phyloP scores from a whole-genome alignment of 2,329 filamentous ascomycete genomes.

The Botryotinia narcissicola region DNA sequence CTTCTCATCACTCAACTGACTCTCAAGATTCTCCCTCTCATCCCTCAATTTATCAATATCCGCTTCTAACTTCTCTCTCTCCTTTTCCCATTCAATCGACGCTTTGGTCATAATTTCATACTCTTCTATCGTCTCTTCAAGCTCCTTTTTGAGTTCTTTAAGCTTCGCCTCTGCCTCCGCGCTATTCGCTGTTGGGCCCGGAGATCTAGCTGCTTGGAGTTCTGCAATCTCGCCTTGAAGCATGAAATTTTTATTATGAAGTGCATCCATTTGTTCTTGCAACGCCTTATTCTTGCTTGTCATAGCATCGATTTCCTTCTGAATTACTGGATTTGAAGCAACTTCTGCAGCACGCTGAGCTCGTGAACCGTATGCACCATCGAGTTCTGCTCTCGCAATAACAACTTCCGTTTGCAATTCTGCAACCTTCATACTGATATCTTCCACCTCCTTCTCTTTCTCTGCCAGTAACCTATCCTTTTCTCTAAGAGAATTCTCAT shows the following conservation, averaged over 20 bases:
- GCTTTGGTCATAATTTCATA: slow-evolving; percentile 69
- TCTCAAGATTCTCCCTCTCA: slow-evolving; percentile 61
- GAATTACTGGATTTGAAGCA: slow-evolving; percentile 55
- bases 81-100: slow-evolving; percentile 68
- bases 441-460: slow-evolving; percentile 50
- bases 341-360: slow-evolving; percentile 66
- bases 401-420: slow-evolving; percentile 75
- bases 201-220: slow-evolving; percentile 8
- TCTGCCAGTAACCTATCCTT: slow-evolving; percentile 35
- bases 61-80: slow-evolving; percentile 62
- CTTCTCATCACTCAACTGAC: slow-evolving; percentile 64
- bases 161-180: slow-evolving; percentile 40
- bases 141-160: slow-evolving; percentile 59
- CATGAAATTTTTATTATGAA: slow-evolving; percentile 23
- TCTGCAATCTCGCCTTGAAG: slow-evolving; percentile 20
- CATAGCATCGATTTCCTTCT: slow-evolving; percentile 58
- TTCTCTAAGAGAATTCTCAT: slow-evolving; percentile 27
- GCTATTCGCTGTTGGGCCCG: slow-evolving; percentile 4
- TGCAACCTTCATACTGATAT: slow-evolving; percentile 62
- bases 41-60: slow-evolving; percentile 63
- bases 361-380: slow-evolving; percentile 85
- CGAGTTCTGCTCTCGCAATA: slow-evolving; percentile 86
- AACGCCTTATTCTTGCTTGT: slow-evolving; percentile 44
- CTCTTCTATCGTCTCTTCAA: slow-evolving; percentile 65
- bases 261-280: slow-evolving; percentile 33